These are phyloP conservation scores for Hansenula sp. DNA, from an alignment of 1,139 yeast species.

Conservation along the genomic window DNA sequence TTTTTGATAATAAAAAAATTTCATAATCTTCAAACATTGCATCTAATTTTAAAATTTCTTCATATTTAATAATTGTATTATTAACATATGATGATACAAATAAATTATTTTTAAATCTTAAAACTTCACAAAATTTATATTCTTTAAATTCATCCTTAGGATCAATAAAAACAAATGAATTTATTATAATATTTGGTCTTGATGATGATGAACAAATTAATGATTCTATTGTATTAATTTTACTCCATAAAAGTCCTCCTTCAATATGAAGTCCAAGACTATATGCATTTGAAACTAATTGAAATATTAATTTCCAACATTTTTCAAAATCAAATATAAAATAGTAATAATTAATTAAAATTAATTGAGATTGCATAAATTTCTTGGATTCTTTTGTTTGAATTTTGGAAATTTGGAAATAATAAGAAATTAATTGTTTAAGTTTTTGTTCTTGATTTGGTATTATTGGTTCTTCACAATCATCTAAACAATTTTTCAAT, in stretches of 20 bases:
- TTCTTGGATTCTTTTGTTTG: conserved; percentile 13
- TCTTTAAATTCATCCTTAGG: conserved; percentile 7
- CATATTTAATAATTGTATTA: conserved; percentile 1
- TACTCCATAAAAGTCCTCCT: conserved; percentile 17
- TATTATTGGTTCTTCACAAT: conserved; percentile 4
- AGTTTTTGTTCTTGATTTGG: conserved; percentile 5
- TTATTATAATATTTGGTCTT: conserved; percentile 13
- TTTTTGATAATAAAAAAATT: conserved; percentile 2
- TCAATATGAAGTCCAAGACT: conserved; percentile 14
- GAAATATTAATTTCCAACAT: conserved; percentile 18
- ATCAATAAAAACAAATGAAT: background rate
- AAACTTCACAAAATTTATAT: conserved; percentile 11
- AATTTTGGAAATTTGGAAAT: conserved; percentile 13
- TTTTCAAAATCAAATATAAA: conserved; percentile 12
- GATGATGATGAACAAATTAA: conserved; percentile 11
- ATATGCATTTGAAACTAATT: conserved; percentile 17
- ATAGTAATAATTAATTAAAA: conserved; percentile 15
- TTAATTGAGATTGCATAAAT: conserved; percentile 15
- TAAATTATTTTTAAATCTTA: conserved; percentile 13
- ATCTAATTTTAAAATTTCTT: conserved; percentile 9
- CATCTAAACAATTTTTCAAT: conserved; percentile 9
- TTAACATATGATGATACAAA: conserved; percentile 9
- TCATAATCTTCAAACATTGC: conserved; percentile 10
- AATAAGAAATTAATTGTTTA: conserved; percentile 8
- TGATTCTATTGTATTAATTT: conserved; percentile 15